phyloP scores from a whole-genome alignment of 2,329 filamentous ascomycete species.

The Talaromyces sp. region DNA sequence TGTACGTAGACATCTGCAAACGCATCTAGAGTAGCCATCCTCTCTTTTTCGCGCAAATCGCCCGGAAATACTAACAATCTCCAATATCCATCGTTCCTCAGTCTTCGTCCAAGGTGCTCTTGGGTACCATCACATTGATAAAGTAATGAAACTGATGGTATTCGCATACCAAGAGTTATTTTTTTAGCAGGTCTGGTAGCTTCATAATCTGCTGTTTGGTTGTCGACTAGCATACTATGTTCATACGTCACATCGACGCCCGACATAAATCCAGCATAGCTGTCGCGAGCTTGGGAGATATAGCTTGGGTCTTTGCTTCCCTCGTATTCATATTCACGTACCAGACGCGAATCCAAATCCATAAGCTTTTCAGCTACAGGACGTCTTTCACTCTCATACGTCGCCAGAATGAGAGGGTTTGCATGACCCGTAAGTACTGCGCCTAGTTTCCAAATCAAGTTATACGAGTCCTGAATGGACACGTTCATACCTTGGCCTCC shows the following conservation, averaged over 20 bases:
- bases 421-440: conserved; percentile 21
- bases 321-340: conserved; percentile 9
- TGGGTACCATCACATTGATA: conserved; percentile 11
- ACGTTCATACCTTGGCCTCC: conserved; percentile 31
- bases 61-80: conserved; percentile 17
- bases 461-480: conserved; percentile 31
- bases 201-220: background rate
- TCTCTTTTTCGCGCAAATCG: conserved; percentile 9
- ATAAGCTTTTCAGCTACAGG: conserved; percentile 29
- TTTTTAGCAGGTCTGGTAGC: conserved; percentile 4
- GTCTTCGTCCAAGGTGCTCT: conserved; percentile 6
- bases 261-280: conserved; percentile 13
- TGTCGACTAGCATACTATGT: background rate
- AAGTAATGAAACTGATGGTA: conserved; percentile 10
- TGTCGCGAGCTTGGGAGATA: conserved; percentile 9
- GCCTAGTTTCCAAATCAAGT: conserved; percentile 31
- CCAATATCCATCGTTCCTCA: conserved; percentile 17
- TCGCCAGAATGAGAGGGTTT: conserved; percentile 18
- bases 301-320: background rate
- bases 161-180: conserved; percentile 14
- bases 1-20: background rate
- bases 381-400: conserved; percentile 27
- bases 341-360: conserved; percentile 18
- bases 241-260: conserved; percentile 12
- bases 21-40: background rate